Evolutionary conservation across 768 basidiomycete species (phyloP), one percentile per base, ranked within the genome.

Genomic region (Tricholoma sp.): DNA sequence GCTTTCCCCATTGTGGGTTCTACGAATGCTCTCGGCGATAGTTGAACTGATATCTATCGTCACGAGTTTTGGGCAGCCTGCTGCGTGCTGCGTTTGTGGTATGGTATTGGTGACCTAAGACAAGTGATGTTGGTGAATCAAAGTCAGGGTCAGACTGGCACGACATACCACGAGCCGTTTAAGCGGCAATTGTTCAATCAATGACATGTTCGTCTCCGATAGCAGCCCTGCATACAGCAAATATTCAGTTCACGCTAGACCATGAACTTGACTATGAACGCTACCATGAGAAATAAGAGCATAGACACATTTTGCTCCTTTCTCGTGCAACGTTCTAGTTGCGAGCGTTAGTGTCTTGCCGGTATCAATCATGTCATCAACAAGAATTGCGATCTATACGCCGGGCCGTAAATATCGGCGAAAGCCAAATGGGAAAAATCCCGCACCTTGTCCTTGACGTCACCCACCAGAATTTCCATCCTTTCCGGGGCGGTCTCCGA

Each of bases 281-380:
- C 60, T 50, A 91, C 96, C 94, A 76, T 99, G 97, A 45, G 94
- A 95, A 54, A 97, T 88, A 37, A 98, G 71, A 2, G 90, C 94
- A 68, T 94, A 85, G 4, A 96, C 85, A 17, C 85, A 80, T 65
- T 82, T 88, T 5, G 94, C 96, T 18, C 97, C 97, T 57, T 88
- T 89, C 64, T 97, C 94, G 50, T 86, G 77, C 47, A 99, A 77
- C n/a, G 92, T 90, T 45, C 83, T 82, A 6, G 85, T 85, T 10
- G 97, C 97, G 12, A 96, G 75, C 12, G 83, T 77, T 29, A 98
- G 78, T n/a, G 97, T 98, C 36, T 78, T 81, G 11, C 95, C 96
- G 5, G 92, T 93, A 69, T 99, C 97, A 66, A 97, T 89, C 96
- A 99, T 98, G 67, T 99, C 97, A 69, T 99, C 97, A 33, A 99